Percentiles rank a stretch among this genome's conserved stretches.
Evolutionary conservation across 192 early-diverging fungal species (phyloP).

Genomic region (Geosiphon pyriformis): DNA sequence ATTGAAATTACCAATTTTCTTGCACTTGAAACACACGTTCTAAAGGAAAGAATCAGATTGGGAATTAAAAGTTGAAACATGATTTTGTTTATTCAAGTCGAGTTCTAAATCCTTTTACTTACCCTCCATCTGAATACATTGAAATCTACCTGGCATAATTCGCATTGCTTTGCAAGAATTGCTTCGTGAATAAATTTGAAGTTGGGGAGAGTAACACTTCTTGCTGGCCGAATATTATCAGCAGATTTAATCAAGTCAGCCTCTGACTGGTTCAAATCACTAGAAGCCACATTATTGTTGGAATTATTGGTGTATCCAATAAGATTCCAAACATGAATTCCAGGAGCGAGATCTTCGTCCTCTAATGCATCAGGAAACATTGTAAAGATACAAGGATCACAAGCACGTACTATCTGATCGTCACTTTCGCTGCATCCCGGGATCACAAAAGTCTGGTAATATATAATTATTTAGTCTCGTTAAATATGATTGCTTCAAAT

Average conservation of each 20-base stretch:
- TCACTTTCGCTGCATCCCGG: slow-evolving; percentile 25
- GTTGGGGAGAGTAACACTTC: too few relatives aligned
- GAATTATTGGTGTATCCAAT: background rate
- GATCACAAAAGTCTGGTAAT: slow-evolving; percentile 33
- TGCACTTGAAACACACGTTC: slow-evolving; percentile 20
- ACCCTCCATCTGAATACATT: slow-evolving; percentile 40
- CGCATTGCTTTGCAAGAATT: slow-evolving; percentile 30
- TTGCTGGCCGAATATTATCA: too few relatives aligned
- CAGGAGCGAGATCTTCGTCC: slow-evolving; percentile 13
- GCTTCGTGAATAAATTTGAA: slow-evolving; percentile 21
- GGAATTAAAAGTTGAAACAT: background rate
- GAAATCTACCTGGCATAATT: slow-evolving; percentile 35
- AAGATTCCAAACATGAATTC: slow-evolving; percentile 22
- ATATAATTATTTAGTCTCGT: slow-evolving; percentile 4
- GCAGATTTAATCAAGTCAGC: slow-evolving; percentile 19
- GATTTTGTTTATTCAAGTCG: background rate
- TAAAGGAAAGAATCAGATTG: background rate
- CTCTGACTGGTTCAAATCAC: slow-evolving; percentile 15
- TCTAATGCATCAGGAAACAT: slow-evolving; percentile 37
- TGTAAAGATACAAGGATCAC: slow-evolving; percentile 36
- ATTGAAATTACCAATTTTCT: slow-evolving; percentile 20
- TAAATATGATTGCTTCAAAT: slow-evolving; percentile 3
- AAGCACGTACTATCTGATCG: slow-evolving; percentile 38
- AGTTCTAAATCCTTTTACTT: background rate
- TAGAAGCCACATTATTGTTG: background rate